phyloP scores from a whole-genome alignment of 306 rosid species.

The Oemleria cerasiformis region DNA sequence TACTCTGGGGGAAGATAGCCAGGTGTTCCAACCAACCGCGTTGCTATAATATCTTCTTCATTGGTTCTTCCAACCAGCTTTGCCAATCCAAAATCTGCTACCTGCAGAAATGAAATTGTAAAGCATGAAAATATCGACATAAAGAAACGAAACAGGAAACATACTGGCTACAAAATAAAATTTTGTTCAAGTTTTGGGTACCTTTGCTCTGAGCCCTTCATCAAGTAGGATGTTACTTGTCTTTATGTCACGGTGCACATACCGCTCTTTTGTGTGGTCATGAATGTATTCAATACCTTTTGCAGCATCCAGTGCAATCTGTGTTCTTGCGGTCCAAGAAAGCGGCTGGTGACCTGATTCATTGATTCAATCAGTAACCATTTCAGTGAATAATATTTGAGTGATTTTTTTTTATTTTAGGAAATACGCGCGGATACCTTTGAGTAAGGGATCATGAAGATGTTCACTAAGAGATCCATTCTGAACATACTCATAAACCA shows the following conservation, averaged over 20 bases:
- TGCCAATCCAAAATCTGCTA: constrained; percentile 86
- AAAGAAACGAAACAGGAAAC: no score
- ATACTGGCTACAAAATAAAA: neutral
- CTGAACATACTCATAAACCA: constrained; percentile 71
- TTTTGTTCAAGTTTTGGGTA: constrained; percentile 10
- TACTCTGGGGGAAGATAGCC: constrained; percentile 98
- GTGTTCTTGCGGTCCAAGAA: constrained; percentile 78
- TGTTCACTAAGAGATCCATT: constrained; percentile 77
- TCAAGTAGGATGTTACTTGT: constrained; percentile 82
- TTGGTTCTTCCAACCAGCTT: constrained; percentile 68
- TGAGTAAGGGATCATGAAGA: constrained; percentile 73
- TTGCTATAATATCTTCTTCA: constrained; percentile 63
- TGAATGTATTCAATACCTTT: constrained; percentile 89
- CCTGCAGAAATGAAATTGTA: constrained; percentile 29
- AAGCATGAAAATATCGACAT: neutral
- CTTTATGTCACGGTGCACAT: constrained; percentile 85
- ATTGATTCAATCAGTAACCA: neutral
- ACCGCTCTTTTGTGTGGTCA: constrained; percentile 70
- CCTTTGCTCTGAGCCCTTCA: constrained; percentile 73
- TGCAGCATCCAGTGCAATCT: constrained; percentile 79
- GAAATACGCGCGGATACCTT: constrained; percentile 39
- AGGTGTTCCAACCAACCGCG: constrained; percentile 88
- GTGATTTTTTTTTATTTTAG: no score
- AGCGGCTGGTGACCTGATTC: constrained; percentile 67
- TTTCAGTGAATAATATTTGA: no score